A percentile compares a stretch with the other conserved stretches of the same genome.
Evolutionary conservation across 495 filamentous ascomycete species (phyloP).

Genomic region (Tuber brumale): DNA sequence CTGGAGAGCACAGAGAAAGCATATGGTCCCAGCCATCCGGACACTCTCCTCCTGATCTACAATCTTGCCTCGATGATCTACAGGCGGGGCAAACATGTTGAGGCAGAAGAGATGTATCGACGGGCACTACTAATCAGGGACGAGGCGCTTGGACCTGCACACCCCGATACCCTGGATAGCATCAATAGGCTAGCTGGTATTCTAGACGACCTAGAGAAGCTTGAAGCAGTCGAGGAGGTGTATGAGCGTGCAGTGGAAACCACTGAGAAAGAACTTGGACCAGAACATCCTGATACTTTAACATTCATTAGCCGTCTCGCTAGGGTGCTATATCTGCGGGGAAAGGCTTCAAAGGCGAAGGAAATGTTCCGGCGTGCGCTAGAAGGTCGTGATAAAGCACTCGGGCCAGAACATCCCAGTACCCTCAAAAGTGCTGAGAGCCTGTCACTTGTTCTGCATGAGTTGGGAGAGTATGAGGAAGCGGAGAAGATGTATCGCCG

Average conservation of each 20-base stretch:
- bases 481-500: no score
- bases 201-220: background rate
- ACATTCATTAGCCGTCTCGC: background rate
- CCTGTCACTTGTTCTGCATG: no score
- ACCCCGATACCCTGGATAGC: background rate
- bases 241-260: background rate
- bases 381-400: no score
- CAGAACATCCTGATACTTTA: background rate
- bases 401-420: no score
- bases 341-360: background rate
- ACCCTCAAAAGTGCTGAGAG: no score
- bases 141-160: background rate
- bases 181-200: background rate
- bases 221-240: background rate
- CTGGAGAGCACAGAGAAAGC: constrained; percentile 3
- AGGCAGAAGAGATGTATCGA: constrained; percentile 19
- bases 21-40: background rate
- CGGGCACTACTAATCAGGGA: constrained; percentile 4
- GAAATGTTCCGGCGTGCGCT: no score
- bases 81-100: background rate
- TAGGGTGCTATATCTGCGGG: background rate
- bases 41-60: background rate
- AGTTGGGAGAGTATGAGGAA: no score
- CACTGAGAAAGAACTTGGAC: background rate
- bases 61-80: no score